These are phyloP conservation scores for Cladobotryum mycophilum DNA, from an alignment of 2,329 filamentous ascomycete species.

Conservation along the genomic window DNA sequence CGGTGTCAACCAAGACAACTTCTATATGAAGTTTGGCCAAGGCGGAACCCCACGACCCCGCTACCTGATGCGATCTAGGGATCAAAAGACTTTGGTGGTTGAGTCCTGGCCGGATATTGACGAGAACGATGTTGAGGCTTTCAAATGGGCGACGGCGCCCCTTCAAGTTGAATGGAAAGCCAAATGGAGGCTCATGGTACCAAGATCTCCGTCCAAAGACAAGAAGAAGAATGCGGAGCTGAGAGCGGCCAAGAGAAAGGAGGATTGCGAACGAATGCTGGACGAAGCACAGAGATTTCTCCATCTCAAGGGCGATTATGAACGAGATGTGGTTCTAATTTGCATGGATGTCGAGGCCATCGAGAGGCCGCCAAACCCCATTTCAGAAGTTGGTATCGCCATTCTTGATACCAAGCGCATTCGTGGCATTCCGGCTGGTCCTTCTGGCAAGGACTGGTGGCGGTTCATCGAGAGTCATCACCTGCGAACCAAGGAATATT, in stretches of 20 bases:
- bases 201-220: constrained; percentile 15
- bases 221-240: constrained; percentile 39
- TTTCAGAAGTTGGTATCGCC: constrained; percentile 84
- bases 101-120: constrained; percentile 30
- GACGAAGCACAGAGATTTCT: constrained; percentile 64
- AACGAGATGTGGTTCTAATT: constrained; percentile 52
- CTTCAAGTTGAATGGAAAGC: constrained; percentile 6
- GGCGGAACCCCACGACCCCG: constrained; percentile 58
- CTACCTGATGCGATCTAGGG: constrained; percentile 55
- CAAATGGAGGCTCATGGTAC: constrained; percentile 17
- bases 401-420: constrained; percentile 65
- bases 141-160: constrained; percentile 11
- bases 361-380: constrained; percentile 56
- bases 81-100: constrained; percentile 29
- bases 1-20: constrained; percentile 44
- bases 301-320: constrained; percentile 41
- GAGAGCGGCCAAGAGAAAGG: constrained; percentile 43
- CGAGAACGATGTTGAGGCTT: constrained; percentile 26
- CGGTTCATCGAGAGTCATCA: constrained; percentile 63
- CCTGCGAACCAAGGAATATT: constrained; percentile 67
- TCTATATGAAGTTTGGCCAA: constrained; percentile 55
- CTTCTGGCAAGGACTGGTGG: constrained; percentile 60
- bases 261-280: constrained; percentile 46
- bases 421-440: constrained; percentile 50
- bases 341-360: constrained; percentile 78